Evolutionary conservation across 176 grass and related monocot species (phyloP).

Genomic region (Chrysopogon serrulatus): DNA sequence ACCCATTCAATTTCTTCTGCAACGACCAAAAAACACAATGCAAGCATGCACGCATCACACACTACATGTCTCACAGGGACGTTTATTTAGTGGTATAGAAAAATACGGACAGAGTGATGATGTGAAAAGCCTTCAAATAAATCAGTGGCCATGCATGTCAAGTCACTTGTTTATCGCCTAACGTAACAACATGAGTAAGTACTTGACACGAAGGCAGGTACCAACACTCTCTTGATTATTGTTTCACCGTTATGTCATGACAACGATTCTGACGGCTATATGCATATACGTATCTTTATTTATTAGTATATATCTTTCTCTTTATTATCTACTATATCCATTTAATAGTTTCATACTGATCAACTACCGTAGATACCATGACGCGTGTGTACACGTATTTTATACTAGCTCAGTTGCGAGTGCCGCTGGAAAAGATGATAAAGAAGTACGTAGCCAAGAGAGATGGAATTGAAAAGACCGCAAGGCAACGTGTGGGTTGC

Average conservation of each 20-base stretch:
- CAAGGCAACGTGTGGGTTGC: constrained; percentile 6
- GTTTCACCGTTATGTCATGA: constrained; percentile 1
- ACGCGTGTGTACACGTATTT: background rate
- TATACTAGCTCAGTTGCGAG: background rate
- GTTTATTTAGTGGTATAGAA: background rate
- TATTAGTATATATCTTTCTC: background rate
- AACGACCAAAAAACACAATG: background rate
- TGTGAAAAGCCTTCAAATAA: background rate
- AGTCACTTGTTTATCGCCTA: background rate
- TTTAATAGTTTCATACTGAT: constrained; percentile 1
- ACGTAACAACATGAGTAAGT: background rate
- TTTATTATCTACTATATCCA: background rate
- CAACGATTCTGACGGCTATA: constrained; percentile 1
- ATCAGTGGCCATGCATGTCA: background rate
- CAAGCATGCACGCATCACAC: background rate
- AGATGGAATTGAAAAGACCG: background rate
- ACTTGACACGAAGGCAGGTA: background rate
- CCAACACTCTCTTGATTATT: background rate
- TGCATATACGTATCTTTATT: background rate
- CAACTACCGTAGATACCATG: background rate
- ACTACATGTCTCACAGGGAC: background rate
- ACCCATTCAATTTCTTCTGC: background rate
- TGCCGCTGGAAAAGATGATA: background rate
- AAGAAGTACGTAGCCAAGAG: background rate
- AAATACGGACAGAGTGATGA: background rate